phyloP scores from a whole-genome alignment of 2,329 filamentous ascomycete species.

The Mycogone perniciosa region DNA sequence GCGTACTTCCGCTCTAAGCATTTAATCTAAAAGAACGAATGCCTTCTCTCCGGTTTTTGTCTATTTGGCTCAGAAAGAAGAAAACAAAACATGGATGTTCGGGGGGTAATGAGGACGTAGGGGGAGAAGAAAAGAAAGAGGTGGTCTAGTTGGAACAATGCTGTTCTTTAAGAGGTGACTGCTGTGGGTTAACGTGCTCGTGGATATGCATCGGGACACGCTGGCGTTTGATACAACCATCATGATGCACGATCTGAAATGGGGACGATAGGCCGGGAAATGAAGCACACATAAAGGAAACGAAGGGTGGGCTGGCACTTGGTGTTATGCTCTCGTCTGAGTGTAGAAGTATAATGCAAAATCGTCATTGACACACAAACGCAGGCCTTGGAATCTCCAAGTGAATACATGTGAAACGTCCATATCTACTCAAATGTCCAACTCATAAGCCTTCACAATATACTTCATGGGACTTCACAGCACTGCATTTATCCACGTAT shows the following conservation, averaged over 20 bases:
- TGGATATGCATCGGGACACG: slow-evolving; percentile 7
- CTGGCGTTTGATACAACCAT: slow-evolving; percentile 17
- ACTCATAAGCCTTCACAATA: too few species aligned
- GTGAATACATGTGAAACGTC: too few species aligned
- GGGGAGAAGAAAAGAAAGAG: neutral
- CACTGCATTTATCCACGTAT: too few species aligned
- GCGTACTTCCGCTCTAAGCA: slow-evolving; percentile 78
- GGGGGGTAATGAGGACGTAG: neutral
- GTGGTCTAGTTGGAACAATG: neutral
- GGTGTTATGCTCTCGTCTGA: too few species aligned
- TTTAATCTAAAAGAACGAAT: slow-evolving; percentile 27
- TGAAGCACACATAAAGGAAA: neutral
- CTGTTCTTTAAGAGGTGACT: neutral
- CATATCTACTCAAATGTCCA: too few species aligned
- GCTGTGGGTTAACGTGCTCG: neutral
- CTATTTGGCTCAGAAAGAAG: neutral
- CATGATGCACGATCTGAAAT: slow-evolving; percentile 13
- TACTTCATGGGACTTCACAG: too few species aligned
- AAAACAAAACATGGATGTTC: too few species aligned
- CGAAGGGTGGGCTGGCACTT: neutral
- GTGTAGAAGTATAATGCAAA: too few species aligned
- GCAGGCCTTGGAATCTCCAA: too few species aligned
- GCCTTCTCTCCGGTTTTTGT: slow-evolving; percentile 2
- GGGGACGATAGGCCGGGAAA: neutral
- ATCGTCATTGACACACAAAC: too few species aligned